Percentiles rank a stretch among this genome's conserved stretches.
These are phyloP conservation scores for Leishmania lainsoni DNA, from an alignment of 208 protist species.

Conservation along the genomic window DNA sequence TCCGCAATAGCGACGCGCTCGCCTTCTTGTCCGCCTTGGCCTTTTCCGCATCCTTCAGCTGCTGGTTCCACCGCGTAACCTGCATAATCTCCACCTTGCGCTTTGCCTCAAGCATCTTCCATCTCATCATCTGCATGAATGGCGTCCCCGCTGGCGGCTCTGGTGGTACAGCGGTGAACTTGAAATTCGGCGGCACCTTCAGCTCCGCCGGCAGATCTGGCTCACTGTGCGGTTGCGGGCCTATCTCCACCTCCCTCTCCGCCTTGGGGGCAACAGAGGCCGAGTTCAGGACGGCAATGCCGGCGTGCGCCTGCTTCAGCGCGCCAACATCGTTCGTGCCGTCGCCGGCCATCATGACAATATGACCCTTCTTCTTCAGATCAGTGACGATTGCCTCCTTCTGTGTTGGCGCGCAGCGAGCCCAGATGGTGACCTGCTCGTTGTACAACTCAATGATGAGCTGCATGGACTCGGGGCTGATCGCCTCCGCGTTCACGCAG, in stretches of 20 bases:
- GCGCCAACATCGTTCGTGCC: slow-evolving; percentile 99
- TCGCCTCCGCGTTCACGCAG: slow-evolving; percentile 80
- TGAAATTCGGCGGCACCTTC: slow-evolving; percentile 83
- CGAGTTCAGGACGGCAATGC: slow-evolving; percentile 95
- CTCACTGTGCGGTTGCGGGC: slow-evolving; percentile 88
- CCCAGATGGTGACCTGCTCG: slow-evolving; percentile 89
- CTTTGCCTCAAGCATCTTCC: slow-evolving; percentile 82
- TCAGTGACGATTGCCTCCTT: slow-evolving; percentile 91
- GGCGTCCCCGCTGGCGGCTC: slow-evolving; percentile 56
- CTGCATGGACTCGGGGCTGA: slow-evolving; percentile 40
- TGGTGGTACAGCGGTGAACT: slow-evolving; percentile 79
- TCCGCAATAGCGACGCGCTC: slow-evolving; percentile 40
- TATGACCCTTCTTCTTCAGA: slow-evolving; percentile 85
- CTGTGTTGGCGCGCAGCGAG: slow-evolving; percentile 87
- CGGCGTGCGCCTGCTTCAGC: slow-evolving; percentile 99
- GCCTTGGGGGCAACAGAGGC: slow-evolving; percentile 52
- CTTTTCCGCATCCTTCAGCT: slow-evolving; percentile 65
- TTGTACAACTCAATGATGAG: slow-evolving; percentile 69
- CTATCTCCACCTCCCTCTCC: slow-evolving; percentile 33
- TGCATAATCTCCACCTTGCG: slow-evolving; percentile 85
- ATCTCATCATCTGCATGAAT: slow-evolving; percentile 79
- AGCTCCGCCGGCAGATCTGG: slow-evolving; percentile 77
- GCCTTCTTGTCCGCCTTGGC: slow-evolving; percentile 55
- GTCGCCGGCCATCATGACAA: slow-evolving; percentile 94
- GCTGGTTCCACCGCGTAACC: slow-evolving; percentile 79